Percentiles rank a stretch among this genome's conserved stretches.
These are phyloP conservation scores for Leccinum imitatum DNA, from an alignment of 768 basidiomycete species.

Conservation along the genomic window DNA sequence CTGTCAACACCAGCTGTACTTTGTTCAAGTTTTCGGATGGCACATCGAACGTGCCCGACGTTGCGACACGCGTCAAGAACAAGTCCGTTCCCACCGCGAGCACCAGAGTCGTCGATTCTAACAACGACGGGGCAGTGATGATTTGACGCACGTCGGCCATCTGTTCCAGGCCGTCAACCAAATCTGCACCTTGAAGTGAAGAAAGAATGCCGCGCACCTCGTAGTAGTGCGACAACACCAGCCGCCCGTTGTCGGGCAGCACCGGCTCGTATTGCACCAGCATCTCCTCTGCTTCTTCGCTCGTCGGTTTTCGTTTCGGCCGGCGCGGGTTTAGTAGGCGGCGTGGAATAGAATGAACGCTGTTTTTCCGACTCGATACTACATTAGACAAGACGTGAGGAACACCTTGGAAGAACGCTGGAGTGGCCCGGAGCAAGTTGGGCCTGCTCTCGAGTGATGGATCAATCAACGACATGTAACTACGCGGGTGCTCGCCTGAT, in stretches of 20 bases:
- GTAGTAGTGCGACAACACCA: conserved; percentile 56
- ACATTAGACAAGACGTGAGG: neutral
- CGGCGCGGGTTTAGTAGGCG: conserved; percentile 81
- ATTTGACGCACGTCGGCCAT: conserved; percentile 69
- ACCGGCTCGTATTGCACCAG: conserved; percentile 84
- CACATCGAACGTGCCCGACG: conserved; percentile 90
- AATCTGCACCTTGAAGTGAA: neutral
- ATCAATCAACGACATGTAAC: no score
- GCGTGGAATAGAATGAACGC: conserved; percentile 73
- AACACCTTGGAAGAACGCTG: neutral
- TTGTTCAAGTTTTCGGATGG: conserved; percentile 93
- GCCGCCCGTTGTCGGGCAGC: conserved; percentile 63
- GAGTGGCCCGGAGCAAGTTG: no score
- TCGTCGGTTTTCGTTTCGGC: conserved; percentile 71
- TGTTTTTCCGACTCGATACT: conserved; percentile 79
- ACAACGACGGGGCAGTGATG: conserved; percentile 74
- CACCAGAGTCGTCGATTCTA: conserved; percentile 91
- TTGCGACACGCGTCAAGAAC: conserved; percentile 81
- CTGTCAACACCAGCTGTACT: conserved; percentile 81
- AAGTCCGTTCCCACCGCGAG: conserved; percentile 87
- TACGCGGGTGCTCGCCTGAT: no score
- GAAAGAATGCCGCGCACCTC: conserved; percentile 41
- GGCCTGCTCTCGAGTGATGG: no score
- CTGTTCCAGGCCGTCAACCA: conserved; percentile 36
- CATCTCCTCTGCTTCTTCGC: conserved; percentile 80